Evolutionary conservation across 805 yeast genomes (phyloP).

Genomic region (Teunomyces stri): DNA sequence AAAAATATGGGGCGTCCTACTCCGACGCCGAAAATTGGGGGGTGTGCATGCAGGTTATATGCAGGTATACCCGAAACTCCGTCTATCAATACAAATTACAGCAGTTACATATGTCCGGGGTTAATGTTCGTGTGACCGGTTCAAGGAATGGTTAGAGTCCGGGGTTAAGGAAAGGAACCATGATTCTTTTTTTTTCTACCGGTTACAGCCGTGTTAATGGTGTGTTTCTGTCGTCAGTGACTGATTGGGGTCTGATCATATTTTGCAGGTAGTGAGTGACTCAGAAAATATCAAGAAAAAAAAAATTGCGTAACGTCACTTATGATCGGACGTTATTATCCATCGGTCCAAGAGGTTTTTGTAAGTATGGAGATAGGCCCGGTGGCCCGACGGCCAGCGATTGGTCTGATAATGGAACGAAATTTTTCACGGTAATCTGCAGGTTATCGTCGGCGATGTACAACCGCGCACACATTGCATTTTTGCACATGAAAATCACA

Average conservation of each 20-base stretch:
- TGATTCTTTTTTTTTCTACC: no score
- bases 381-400: neutral
- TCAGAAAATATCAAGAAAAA: neutral
- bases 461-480: neutral
- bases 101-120: no score
- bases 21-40: constrained; percentile 5
- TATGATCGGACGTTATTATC: neutral
- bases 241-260: neutral
- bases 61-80: neutral
- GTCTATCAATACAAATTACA: no score
- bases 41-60: neutral
- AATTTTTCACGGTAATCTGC: neutral
- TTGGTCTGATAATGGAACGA: constrained; percentile 1
- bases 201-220: neutral
- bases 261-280: neutral
- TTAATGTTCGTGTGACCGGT: no score
- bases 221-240: neutral
- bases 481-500: neutral
- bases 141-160: neutral
- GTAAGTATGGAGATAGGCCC: neutral
- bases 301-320: neutral
- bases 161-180: neutral
- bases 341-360: neutral
- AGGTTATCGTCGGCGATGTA: constrained; percentile 1
- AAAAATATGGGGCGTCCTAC: constrained; percentile 3